A percentile compares a stretch with the other conserved stretches of the same genome.
Conservation (phyloP, 192 early-diverging fungal genomes). For the Podila verticillata region DNA sequence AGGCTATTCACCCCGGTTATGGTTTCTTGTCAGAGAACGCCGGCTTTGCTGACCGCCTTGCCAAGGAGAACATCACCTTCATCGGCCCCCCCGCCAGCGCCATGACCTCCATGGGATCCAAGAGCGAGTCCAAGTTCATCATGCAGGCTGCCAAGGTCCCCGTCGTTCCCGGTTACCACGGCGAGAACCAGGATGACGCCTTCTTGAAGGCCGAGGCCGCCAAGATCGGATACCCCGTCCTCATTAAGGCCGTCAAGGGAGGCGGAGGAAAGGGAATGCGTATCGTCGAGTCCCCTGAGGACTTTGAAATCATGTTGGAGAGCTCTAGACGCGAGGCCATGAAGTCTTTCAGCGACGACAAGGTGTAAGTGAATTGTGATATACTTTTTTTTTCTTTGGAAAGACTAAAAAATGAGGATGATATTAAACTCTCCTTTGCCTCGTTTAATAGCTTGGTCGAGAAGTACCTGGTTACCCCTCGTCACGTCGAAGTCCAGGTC, state of each 20-base stretch:
- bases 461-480: conserved; percentile 87
- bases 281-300: conserved; percentile 78
- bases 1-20: conserved; percentile 97
- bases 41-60: conserved; percentile 82
- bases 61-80: conserved; percentile 74
- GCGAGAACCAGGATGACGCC: conserved; percentile 79
- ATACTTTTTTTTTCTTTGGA: not conserved
- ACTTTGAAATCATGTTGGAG: conserved; percentile 89
- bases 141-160: conserved; percentile 91
- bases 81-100: conserved; percentile 91
- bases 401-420: not conserved
- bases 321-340: conserved; percentile 86
- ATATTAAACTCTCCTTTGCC: not conserved
- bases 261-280: conserved; percentile 99
- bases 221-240: conserved; percentile 92
- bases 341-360: conserved; percentile 92
- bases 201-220: conserved; percentile 79
- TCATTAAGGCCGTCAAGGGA: conserved; percentile 98
- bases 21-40: conserved; percentile 97
- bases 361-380: conserved; percentile 60
- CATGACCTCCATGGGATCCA: conserved; percentile 93
- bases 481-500: conserved; percentile 97
- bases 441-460: conserved; percentile 70
- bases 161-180: conserved; percentile 95
- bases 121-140: conserved; percentile 93